phyloP scores from a whole-genome alignment of 345 rosid genomes.

The Hibiscus tridactylites region DNA sequence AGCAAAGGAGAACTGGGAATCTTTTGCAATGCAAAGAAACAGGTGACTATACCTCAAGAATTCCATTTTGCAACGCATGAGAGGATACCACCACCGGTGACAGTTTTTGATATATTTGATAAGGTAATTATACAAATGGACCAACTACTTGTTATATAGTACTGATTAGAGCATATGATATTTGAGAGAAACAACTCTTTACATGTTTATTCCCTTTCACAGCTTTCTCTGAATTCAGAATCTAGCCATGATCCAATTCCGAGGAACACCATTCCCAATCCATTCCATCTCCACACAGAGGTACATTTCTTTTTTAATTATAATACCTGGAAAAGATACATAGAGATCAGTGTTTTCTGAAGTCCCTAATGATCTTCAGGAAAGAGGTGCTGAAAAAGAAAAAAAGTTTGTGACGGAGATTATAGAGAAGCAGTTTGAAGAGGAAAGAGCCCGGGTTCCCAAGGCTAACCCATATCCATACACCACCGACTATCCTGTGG shows the following conservation, averaged over 20 bases:
- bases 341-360: background rate
- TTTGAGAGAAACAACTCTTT: background rate
- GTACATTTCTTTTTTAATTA: conserved; percentile 24
- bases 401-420: conserved; percentile 53
- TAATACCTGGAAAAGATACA: background rate
- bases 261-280: conserved; percentile 78
- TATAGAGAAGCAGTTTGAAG: conserved; percentile 51
- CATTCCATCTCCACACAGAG: conserved; percentile 86
- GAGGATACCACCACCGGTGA: conserved; percentile 56
- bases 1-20: conserved; percentile 91
- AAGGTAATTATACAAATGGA: conserved; percentile 39
- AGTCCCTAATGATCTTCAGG: conserved; percentile 35
- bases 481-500: conserved; percentile 96
- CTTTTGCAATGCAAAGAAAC: conserved; percentile 68
- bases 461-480: conserved; percentile 90
- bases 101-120: conserved; percentile 64
- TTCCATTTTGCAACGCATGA: conserved; percentile 83
- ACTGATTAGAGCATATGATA: background rate
- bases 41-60: conserved; percentile 72
- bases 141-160: background rate
- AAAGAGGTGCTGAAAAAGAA: conserved; percentile 90
- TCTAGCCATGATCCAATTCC: conserved; percentile 46
- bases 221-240: conserved; percentile 87
- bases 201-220: conserved; percentile 9
- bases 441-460: conserved; percentile 67